Evolutionary conservation across 306 rosid genomes (phyloP), one percentile per base, ranked within the genome.

Genomic region (Hippophae gyantsensis): DNA sequence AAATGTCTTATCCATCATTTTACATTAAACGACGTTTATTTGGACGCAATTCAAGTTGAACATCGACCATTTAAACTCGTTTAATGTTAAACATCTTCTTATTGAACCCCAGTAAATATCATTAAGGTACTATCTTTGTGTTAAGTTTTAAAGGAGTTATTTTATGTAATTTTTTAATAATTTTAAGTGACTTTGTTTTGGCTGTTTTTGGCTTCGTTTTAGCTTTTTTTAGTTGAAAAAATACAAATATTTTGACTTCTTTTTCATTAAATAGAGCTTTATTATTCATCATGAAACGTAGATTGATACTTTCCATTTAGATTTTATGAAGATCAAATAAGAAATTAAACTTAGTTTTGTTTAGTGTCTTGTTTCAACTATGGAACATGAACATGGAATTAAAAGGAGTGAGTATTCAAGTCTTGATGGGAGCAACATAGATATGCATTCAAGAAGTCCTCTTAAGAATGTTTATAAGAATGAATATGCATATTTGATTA

Each of bases 381-480:
- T 67, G 66, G 63, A 78, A 57, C 65, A 58, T 57, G 68, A 54
- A 48, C 56, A 55, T 57, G 54, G 60, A 40, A 61, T 43, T 25
- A 10, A 5, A 70, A 43, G 55, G 23, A 58, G 47, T 56, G 52
- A 60, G 62, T 64, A 45, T 60, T 14, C 53, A 18, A 13, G 65
- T 54, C 6, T 59, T 45, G 65, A 68, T 69, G 63, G 68, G 25
- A 67, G 63, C 7, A 69, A 67, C 65, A 67, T 54, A 43, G 52
- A 56, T 56, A 72, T 57, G 69, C 54, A 56, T 56, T 67, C 74
- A n/a, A 65, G 63, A 75, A 73, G 58, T 61, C 50, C 47, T 61
- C 13, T 57, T 47, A 69, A 13, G n/a, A 5, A 13, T 13, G 4
- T 38, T 42, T 42, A 27, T 27, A 1, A 27, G 38, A 27, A 3